Conservation (phyloP, 108 stramenopile genomes). For the Skeletonema menzelii region DNA sequence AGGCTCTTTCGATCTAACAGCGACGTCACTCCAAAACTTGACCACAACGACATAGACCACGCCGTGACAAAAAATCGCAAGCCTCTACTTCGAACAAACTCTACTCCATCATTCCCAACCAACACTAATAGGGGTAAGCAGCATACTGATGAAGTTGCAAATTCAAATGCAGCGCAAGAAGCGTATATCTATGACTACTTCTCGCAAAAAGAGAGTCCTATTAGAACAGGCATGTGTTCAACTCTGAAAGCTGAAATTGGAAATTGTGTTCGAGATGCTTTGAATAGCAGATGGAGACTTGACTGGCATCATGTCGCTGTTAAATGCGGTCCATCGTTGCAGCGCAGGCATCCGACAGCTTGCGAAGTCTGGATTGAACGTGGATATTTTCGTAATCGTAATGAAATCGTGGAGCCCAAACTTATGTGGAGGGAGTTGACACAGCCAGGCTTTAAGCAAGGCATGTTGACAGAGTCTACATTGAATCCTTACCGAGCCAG, state of each 20-base stretch:
- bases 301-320: conserved; percentile 19
- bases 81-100: background rate
- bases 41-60: background rate
- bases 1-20: background rate
- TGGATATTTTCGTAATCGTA: conserved; percentile 57
- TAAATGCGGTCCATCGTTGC: background rate
- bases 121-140: background rate
- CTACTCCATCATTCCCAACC: background rate
- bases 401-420: conserved; percentile 70
- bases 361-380: conserved; percentile 66
- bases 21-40: background rate
- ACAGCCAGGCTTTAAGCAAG: conserved; percentile 38
- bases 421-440: conserved; percentile 63
- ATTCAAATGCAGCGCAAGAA: conserved; percentile 2
- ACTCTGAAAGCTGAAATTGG: conserved; percentile 25
- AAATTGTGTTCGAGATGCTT: conserved; percentile 33
- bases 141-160: conserved; percentile 21
- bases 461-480: conserved; percentile 5
- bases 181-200: conserved; percentile 44
- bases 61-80: background rate
- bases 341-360: conserved; percentile 10
- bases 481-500: conserved; percentile 30
- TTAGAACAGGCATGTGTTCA: conserved; percentile 31
- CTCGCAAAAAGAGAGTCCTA: background rate
- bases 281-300: conserved; percentile 42